phyloP scores from a whole-genome alignment of 176 grass and related monocot genomes.

The Lolium multiflorum region DNA sequence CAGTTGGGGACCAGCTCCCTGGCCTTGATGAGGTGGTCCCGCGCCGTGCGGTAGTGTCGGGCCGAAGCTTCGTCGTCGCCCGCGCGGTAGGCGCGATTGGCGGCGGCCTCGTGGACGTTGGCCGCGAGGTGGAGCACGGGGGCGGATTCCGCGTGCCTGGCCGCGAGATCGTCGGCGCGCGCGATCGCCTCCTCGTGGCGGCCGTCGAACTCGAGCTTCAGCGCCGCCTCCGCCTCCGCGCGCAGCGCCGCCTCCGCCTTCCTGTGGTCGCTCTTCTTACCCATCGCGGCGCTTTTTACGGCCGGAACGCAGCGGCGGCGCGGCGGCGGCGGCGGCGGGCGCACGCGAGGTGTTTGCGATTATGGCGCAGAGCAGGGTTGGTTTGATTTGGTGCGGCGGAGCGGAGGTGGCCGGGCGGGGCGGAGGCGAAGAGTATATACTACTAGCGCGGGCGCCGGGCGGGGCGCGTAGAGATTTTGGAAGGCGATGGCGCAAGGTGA shows the following conservation, averaged over 20 bases:
- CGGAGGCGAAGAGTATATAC: not conserved
- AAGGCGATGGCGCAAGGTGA: not conserved
- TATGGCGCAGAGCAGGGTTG: not conserved
- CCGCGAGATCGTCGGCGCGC: not conserved
- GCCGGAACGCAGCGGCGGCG: no score
- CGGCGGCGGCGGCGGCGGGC: not conserved
- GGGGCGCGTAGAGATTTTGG: not conserved
- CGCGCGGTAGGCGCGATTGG: not conserved
- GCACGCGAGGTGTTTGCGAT: not conserved
- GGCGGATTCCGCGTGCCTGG: not conserved
- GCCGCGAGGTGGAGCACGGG: conserved; percentile 2
- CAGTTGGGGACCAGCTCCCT: conserved; percentile 4
- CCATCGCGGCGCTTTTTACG: no score
- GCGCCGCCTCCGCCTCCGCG: not conserved
- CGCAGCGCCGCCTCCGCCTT: not conserved
- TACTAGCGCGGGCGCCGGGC: no score
- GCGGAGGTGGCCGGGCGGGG: not conserved
- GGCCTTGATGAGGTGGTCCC: not conserved
- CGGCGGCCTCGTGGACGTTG: not conserved
- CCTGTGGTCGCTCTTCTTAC: no score
- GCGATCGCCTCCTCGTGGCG: not conserved
- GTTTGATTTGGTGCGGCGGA: not conserved
- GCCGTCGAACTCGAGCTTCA: not conserved
- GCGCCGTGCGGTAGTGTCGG: not conserved
- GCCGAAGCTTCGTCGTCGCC: not conserved